These are phyloP conservation scores for Wickerhamomyces sydowiorum DNA, from an alignment of 805 yeast genomes.

Conservation along the genomic window DNA sequence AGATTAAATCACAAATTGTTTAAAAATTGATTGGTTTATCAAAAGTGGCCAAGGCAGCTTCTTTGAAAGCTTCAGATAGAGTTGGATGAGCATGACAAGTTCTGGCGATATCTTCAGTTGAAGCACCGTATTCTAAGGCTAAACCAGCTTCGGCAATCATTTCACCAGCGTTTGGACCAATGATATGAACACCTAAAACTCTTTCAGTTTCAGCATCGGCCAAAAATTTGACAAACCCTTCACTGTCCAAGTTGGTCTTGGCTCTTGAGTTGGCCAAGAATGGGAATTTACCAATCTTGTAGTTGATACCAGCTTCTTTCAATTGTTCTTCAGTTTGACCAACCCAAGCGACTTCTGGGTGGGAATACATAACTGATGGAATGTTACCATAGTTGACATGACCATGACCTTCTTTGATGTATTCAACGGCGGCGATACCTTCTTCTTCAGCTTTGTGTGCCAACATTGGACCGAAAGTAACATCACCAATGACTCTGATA, in stretches of 20 bases:
- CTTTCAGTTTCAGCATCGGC: conserved; percentile 98
- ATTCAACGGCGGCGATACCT: conserved; percentile 98
- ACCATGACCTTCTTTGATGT: conserved; percentile 88
- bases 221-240: conserved; percentile 92
- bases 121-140: conserved; percentile 98
- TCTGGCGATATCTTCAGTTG: conserved; percentile 96
- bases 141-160: conserved; percentile 98
- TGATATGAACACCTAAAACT: conserved; percentile 92
- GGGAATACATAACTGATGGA: conserved; percentile 98
- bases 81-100: conserved; percentile 99
- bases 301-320: conserved; percentile 86
- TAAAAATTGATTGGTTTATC: conserved; percentile 88
- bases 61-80: conserved; percentile 94
- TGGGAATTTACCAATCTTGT: conserved; percentile 96
- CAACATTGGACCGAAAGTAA: conserved; percentile 97
- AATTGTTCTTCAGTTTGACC: conserved; percentile 95
- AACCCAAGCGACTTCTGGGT: conserved; percentile 99
- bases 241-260: conserved; percentile 94
- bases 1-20: no score
- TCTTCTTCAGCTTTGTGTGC: conserved; percentile 99
- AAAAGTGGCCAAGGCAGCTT: conserved; percentile 90
- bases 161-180: conserved; percentile 99
- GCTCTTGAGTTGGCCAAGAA: conserved; percentile 99
- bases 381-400: conserved; percentile 97
- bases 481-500: conserved; percentile 97